Evolutionary conservation across 495 filamentous ascomycete species (phyloP).

Genomic region (Aspergillus diversus): DNA sequence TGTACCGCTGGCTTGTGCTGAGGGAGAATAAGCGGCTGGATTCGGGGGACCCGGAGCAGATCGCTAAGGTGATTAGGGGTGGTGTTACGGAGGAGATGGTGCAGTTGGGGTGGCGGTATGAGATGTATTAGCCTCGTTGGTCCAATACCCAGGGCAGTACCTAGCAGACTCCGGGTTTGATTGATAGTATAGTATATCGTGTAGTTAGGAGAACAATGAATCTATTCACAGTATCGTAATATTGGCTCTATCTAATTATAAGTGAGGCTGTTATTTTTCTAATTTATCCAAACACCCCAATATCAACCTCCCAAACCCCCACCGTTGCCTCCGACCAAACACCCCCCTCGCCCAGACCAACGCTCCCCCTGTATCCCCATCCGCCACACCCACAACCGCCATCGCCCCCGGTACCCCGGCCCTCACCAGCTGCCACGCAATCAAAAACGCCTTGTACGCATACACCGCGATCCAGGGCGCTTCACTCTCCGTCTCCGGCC

Average conservation of each 20-base stretch:
- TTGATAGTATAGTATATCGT: too few relatives aligned
- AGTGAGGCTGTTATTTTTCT: neutral
- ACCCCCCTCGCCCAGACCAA: slow-evolving; percentile 36
- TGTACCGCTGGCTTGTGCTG: slow-evolving; percentile 41
- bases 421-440: slow-evolving; percentile 41
- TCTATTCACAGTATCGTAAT: too few relatives aligned
- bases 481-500: slow-evolving; percentile 28
- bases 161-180: too few relatives aligned
- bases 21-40: slow-evolving; percentile 41
- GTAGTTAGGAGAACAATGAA: too few relatives aligned
- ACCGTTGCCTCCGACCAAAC: slow-evolving; percentile 31
- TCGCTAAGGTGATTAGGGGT: slow-evolving; percentile 38
- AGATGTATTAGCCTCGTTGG: slow-evolving; percentile 36
- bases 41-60: slow-evolving; percentile 33
- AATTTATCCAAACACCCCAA: slow-evolving; percentile 34
- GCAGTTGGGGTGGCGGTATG: slow-evolving; percentile 44
- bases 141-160: too few relatives aligned
- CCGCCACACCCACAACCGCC: slow-evolving; percentile 29
- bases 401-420: slow-evolving; percentile 33
- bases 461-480: slow-evolving; percentile 42
- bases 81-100: slow-evolving; percentile 48
- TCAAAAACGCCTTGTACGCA: slow-evolving; percentile 44
- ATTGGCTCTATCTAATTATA: too few relatives aligned
- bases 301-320: slow-evolving; percentile 36
- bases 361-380: slow-evolving; percentile 36